These are phyloP conservation scores for Crithidia expoeki DNA, from an alignment of 208 protist species.

Conservation along the genomic window DNA sequence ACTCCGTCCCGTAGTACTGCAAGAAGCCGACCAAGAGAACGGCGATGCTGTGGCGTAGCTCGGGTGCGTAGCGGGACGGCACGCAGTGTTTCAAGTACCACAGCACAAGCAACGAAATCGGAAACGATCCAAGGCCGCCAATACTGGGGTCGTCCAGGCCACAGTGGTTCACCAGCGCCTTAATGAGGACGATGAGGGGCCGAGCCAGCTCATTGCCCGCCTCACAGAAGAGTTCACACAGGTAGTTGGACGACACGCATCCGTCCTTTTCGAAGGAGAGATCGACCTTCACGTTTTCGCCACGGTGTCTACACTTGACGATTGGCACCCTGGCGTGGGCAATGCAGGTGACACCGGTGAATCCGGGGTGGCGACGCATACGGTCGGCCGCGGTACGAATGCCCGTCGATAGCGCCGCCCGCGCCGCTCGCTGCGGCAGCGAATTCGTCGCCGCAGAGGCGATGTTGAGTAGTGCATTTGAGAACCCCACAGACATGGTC, in stretches of 20 bases:
- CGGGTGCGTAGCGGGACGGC: constrained; percentile 30
- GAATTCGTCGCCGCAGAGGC: constrained; percentile 2
- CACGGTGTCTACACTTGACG: constrained; percentile 73
- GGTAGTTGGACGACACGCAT: constrained; percentile 60
- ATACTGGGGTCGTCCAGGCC: constrained; percentile 76
- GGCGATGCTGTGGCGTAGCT: constrained; percentile 52
- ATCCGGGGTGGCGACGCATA: constrained; percentile 42
- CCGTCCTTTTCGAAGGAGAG: constrained; percentile 78
- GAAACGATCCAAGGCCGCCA: constrained; percentile 87
- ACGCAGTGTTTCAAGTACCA: constrained; percentile 74
- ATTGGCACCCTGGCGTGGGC: constrained; percentile 80
- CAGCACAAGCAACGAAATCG: constrained; percentile 78
- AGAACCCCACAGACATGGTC: constrained; percentile 16
- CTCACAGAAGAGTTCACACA: constrained; percentile 68
- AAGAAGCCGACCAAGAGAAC: constrained; percentile 74
- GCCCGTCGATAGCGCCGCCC: constrained; percentile 18
- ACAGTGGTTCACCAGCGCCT: constrained; percentile 61
- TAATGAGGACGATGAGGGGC: constrained; percentile 77
- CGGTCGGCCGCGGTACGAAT: constrained; percentile 53
- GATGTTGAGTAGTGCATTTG: constrained; percentile 18
- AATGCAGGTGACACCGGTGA: constrained; percentile 52
- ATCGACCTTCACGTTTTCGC: constrained; percentile 56
- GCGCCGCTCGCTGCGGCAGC: constrained; percentile 19
- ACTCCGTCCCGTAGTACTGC: constrained; percentile 73
- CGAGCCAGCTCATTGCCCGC: constrained; percentile 69